phyloP scores from a whole-genome alignment of 1,284 basidiomycete genomes.

The Moesziomyces aphidis region DNA sequence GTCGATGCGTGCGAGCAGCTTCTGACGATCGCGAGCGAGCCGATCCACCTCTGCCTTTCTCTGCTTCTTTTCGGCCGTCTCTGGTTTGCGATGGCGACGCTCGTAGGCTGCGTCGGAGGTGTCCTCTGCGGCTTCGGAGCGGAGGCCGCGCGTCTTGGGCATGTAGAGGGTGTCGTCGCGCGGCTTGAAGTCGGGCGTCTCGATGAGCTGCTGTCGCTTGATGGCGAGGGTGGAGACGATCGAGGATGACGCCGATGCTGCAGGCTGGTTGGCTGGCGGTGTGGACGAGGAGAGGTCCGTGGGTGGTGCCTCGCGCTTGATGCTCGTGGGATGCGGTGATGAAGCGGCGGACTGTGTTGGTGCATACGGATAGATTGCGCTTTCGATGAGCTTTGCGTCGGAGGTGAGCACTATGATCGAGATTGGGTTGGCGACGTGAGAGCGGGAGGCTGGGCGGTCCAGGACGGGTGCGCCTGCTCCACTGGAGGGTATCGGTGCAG shows the following conservation, averaged over 20 bases:
- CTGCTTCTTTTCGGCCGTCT: constrained; percentile 84
- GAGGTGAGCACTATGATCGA: constrained; percentile 35
- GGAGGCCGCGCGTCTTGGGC: constrained; percentile 55
- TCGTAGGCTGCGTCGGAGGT: constrained; percentile 87
- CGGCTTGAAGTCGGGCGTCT: constrained; percentile 57
- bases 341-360: not conserved
- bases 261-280: constrained; percentile 2
- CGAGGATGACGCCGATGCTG: constrained; percentile 5
- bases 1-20: constrained; percentile 87
- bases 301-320: constrained; percentile 11
- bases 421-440: constrained; percentile 9
- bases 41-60: constrained; percentile 89
- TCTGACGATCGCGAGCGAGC: constrained; percentile 88
- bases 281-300: constrained; percentile 6
- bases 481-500: not conserved
- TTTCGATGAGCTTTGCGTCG: constrained; percentile 4
- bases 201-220: constrained; percentile 51
- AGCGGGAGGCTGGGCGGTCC: constrained; percentile 3
- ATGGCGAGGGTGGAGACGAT: constrained; percentile 37
- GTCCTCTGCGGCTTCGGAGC: constrained; percentile 71
- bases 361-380: constrained; percentile 18
- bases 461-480: not conserved
- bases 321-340: not conserved
- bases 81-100: constrained; percentile 84
- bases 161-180: constrained; percentile 54